Evolutionary conservation across 1,139 yeast genomes (phyloP).

Genomic region (Debaryomyces subglobosus): DNA sequence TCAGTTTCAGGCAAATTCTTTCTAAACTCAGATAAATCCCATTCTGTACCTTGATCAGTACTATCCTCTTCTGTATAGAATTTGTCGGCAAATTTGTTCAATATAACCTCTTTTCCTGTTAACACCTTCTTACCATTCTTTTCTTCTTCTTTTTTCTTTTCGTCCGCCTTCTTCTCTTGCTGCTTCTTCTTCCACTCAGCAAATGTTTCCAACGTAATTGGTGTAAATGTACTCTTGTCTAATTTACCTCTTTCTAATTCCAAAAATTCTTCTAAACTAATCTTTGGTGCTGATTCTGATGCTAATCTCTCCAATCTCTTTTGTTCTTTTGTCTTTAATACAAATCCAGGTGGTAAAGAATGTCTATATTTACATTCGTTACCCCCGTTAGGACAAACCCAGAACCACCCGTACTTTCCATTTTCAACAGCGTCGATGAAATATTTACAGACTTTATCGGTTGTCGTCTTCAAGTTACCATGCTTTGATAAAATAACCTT

Average conservation of each 20-base stretch:
- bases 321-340: slow-evolving; percentile 94
- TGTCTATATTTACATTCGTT: slow-evolving; percentile 92
- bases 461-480: slow-evolving; percentile 92
- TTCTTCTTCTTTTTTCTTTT: slow-evolving; percentile 55
- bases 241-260: slow-evolving; percentile 90
- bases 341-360: slow-evolving; percentile 97
- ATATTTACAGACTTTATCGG: slow-evolving; percentile 91
- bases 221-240: slow-evolving; percentile 78
- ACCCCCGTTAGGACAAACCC: slow-evolving; percentile 97
- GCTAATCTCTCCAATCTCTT: slow-evolving; percentile 87
- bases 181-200: slow-evolving; percentile 81
- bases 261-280: slow-evolving; percentile 92
- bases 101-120: slow-evolving; percentile 82
- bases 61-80: slow-evolving; percentile 52
- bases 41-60: slow-evolving; percentile 58
- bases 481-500: slow-evolving; percentile 87
- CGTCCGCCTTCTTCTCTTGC: slow-evolving; percentile 60
- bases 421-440: slow-evolving; percentile 97
- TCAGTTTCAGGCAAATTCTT: slow-evolving; percentile 46
- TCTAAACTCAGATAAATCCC: slow-evolving; percentile 72
- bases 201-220: slow-evolving; percentile 85
- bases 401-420: slow-evolving; percentile 98
- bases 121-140: slow-evolving; percentile 49
- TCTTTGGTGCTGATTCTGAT: slow-evolving; percentile 81
- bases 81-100: slow-evolving; percentile 73